Evolutionary conservation across 1,284 basidiomycete genomes (phyloP), one percentile per base, ranked within the genome.

Genomic region (Ceratobasidium sp.): DNA sequence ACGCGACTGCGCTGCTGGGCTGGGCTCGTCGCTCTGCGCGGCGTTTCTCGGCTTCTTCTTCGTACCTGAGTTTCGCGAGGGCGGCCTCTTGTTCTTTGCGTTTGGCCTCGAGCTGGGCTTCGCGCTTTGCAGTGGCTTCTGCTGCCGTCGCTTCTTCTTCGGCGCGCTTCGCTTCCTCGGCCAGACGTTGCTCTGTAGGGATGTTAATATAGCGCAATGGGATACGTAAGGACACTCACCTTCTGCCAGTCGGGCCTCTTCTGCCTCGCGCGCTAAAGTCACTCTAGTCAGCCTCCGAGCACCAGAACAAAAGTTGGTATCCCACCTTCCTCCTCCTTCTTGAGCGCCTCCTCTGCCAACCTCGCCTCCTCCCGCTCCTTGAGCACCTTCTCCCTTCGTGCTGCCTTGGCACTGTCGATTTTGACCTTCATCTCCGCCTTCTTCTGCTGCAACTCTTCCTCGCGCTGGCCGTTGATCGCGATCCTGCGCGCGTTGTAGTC

Each of bases 371-470:
- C 91, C 75, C 84, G 83, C 74, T 83, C 80, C 75, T 85, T 84
- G 49, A 88, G 75, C 44, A 92, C 80, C 12, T 82, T 81, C 72
- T 83, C 84, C 75, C 84, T 83, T 77, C 90, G 85, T 84, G 89
- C 90, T 64, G 86, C 86, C 84, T 96, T 97, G 82, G 96, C 96
- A 78, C 91, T 87, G 75, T 90, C 90, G 76, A 95, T 90, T 85
- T 91, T 94, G 79, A 82, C 83, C 75, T 83, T 78, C 3, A 95
- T 90, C 42, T 81, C 82, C 66, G 85, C 86, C 76, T 86, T 81
- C 76, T 84, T 87, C 79, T 85, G 86, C 71, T 87, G 84, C 77
- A 90, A 92, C 79, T 94, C 92, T 61, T 88, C 87, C n/a, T 84
- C 83, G 64, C 88, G 88, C 81, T 87, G 88, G 51, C 83, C 82